A percentile compares a stretch with the other conserved stretches of the same genome.
Conservation (phyloP, 495 filamentous ascomycete genomes). For the Lasiosphaeria hispida region DNA sequence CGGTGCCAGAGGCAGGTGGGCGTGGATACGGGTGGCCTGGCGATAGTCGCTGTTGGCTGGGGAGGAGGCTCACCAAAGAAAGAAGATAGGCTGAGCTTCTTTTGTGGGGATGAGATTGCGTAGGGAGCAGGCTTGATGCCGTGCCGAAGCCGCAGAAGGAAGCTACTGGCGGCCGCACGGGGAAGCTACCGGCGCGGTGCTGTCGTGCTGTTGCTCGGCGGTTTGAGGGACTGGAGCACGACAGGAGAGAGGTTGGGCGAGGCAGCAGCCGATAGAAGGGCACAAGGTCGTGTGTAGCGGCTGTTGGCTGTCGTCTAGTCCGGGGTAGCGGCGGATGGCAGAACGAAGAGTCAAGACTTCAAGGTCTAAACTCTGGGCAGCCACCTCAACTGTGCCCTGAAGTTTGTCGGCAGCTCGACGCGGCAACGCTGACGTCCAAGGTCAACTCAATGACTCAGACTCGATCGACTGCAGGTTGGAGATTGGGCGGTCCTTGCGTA, state of each 20-base stretch:
- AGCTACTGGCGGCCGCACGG: too few species aligned
- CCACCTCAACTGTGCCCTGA: not conserved
- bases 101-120: slow-evolving; percentile 3
- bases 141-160: too few species aligned
- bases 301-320: not conserved
- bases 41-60: slow-evolving; percentile 3
- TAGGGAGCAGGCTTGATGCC: too few species aligned
- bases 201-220: too few species aligned
- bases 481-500: slow-evolving; percentile 9
- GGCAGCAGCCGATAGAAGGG: not conserved
- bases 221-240: not conserved
- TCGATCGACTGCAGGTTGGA: slow-evolving; percentile 22
- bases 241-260: not conserved
- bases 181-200: too few species aligned
- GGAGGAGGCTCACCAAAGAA: slow-evolving; percentile 3
- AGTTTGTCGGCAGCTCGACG: slow-evolving; percentile 20
- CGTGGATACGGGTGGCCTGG: not conserved
- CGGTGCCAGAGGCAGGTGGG: slow-evolving; percentile 20
- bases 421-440: slow-evolving; percentile 36
- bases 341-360: not conserved
- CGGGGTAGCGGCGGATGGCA: not conserved
- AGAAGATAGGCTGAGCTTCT: slow-evolving; percentile 9
- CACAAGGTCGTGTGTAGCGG: not conserved
- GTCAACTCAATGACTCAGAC: slow-evolving; percentile 42
- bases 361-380: too few species aligned